phyloP scores from a whole-genome alignment of 352 stramenopile genomes.

The Blastocystis sp. region DNA sequence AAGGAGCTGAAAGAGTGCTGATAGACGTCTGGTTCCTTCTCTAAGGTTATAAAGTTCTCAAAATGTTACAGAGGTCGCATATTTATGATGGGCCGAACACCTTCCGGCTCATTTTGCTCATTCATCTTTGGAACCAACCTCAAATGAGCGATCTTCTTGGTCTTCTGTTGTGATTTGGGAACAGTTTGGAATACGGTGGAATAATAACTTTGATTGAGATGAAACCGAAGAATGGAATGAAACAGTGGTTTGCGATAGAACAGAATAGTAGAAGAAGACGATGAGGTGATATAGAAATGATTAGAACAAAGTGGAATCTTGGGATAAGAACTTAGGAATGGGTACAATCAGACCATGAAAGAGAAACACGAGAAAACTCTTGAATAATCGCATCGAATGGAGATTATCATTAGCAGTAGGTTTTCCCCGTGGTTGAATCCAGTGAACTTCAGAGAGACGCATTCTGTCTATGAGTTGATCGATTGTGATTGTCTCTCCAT shows the following conservation, averaged over 20 bases:
- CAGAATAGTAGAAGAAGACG: not conserved
- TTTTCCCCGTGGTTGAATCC: not conserved
- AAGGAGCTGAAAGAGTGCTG: not conserved
- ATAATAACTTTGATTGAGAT: not conserved
- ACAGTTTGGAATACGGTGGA: not conserved
- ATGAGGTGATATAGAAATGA: constrained; percentile 1
- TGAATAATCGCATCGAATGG: not conserved
- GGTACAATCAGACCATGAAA: not conserved
- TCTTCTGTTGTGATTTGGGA: not conserved
- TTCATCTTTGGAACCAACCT: constrained; percentile 2
- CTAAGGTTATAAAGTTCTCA: not conserved
- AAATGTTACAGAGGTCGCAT: not conserved
- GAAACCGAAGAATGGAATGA: not conserved
- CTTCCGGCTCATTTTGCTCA: not conserved
- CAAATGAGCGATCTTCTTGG: not conserved
- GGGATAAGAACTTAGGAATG: not conserved
- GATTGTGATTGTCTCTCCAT: not conserved
- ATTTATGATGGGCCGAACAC: not conserved
- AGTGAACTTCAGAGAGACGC: not conserved
- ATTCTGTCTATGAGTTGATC: not conserved
- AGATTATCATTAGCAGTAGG: not conserved
- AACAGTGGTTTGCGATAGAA: constrained; percentile 31
- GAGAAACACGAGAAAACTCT: not conserved
- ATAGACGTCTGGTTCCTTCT: not conserved
- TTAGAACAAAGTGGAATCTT: not conserved